These are phyloP conservation scores for Diophrys sp. DNA, from an alignment of 73 alveolate species.

Conservation along the genomic window DNA sequence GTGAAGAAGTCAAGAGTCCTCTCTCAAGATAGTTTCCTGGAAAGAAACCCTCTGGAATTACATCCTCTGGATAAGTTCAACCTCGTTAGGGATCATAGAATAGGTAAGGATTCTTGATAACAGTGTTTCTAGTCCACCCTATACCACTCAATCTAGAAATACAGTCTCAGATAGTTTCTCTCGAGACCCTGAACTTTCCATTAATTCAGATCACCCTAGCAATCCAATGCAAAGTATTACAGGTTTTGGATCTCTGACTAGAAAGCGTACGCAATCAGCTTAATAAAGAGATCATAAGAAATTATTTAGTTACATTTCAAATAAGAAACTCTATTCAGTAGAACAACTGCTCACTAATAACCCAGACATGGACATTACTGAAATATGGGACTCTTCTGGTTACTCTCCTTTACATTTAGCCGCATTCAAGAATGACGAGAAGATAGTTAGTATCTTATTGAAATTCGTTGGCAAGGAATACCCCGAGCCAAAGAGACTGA, in stretches of 20 bases:
- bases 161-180: no score
- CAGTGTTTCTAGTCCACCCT: no score
- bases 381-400: slow-evolving; percentile 25
- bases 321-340: neutral
- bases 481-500: neutral
- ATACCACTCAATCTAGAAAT: no score
- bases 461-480: neutral
- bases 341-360: neutral
- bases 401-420: slow-evolving; percentile 42
- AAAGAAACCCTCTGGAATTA: no score
- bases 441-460: slow-evolving; percentile 9
- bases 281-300: neutral
- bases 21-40: no score
- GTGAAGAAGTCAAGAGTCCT: no score
- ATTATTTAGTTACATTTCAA: neutral
- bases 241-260: neutral
- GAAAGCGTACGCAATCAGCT: neutral
- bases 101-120: no score
- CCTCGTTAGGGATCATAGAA: no score
- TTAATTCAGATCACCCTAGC: no score
- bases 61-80: no score
- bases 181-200: no score
- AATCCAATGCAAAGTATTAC: no score
- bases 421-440: slow-evolving; percentile 20
- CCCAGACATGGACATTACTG: slow-evolving; percentile 13